Percentiles rank a stretch among this genome's conserved stretches.
Conservation (phyloP, 306 rosid species). For the Phaseolus lunatus region DNA sequence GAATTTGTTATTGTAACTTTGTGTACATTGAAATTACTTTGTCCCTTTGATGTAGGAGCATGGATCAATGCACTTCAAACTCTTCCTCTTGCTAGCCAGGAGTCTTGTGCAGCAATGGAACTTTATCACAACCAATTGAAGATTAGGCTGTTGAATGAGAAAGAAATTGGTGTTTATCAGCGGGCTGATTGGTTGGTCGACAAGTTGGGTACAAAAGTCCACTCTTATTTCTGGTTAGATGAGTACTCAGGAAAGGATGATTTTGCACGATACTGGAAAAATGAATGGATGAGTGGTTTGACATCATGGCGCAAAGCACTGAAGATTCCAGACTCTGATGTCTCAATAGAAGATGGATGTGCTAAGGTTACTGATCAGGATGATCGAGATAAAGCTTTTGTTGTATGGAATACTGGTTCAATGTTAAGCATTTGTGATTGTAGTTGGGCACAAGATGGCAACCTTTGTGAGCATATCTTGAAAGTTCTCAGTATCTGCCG, state of each 20-base stretch:
- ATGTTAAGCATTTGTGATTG: constrained; percentile 78
- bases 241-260: constrained; percentile 85
- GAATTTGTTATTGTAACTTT: constrained; percentile 27
- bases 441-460: constrained; percentile 83
- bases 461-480: constrained; percentile 79
- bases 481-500: constrained; percentile 66
- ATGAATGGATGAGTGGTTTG: constrained; percentile 89
- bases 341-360: constrained; percentile 61
- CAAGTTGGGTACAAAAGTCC: constrained; percentile 87
- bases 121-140: constrained; percentile 84
- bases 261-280: constrained; percentile 84
- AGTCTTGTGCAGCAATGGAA: constrained; percentile 82
- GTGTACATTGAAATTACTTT: constrained; percentile 30
- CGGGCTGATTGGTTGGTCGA: constrained; percentile 84
- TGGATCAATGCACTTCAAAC: constrained; percentile 72
- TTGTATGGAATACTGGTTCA: constrained; percentile 81
- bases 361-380: constrained; percentile 70
- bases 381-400: constrained; percentile 57
- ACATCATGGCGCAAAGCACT: constrained; percentile 88
- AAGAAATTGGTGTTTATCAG: constrained; percentile 65
- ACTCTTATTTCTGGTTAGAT: constrained; percentile 92
- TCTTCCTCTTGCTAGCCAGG: constrained; percentile 88
- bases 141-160: constrained; percentile 79
- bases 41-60: constrained; percentile 58
- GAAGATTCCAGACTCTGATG: constrained; percentile 71